Conservation (phyloP, 306 rosid genomes). For the Quercus parvula region DNA sequence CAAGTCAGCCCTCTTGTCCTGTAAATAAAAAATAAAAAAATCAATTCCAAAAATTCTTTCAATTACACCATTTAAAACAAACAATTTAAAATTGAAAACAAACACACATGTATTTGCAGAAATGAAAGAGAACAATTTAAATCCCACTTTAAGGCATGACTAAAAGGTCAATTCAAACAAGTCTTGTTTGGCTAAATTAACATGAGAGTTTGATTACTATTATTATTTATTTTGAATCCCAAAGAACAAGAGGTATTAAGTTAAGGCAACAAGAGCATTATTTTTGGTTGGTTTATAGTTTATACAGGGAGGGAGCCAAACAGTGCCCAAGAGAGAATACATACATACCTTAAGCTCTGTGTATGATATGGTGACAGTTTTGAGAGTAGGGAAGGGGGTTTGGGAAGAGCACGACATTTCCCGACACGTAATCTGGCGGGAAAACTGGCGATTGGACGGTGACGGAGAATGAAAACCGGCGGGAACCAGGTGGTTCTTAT, state of each 20-base stretch:
- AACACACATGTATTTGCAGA: not conserved
- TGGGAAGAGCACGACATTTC: conserved; percentile 38
- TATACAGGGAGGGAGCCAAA: not conserved
- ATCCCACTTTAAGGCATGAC: too few species aligned
- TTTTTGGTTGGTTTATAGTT: not conserved
- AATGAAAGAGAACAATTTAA: not conserved
- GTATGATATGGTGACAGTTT: conserved; percentile 63
- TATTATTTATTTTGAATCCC: not conserved
- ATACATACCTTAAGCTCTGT: conserved; percentile 60
- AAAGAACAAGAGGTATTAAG: not conserved
- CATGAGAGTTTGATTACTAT: not conserved
- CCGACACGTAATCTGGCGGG: conserved; percentile 27
- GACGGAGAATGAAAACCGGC: conserved; percentile 30
- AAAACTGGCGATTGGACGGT: conserved; percentile 28
- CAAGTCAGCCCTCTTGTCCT: conserved; percentile 70
- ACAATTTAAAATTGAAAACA: not conserved
- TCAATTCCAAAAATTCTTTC: not conserved
- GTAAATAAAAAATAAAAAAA: not conserved
- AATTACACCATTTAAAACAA: not conserved
- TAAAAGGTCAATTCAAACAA: not conserved
- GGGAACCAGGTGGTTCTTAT: conserved; percentile 15
- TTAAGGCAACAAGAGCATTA: not conserved
- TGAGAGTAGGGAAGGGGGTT: conserved; percentile 43
- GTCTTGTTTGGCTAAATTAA: not conserved
- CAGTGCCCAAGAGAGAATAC: conserved; percentile 10